Percentiles rank a stretch among this genome's conserved stretches.
These are phyloP conservation scores for Penicillium cosmopolitanum DNA, from an alignment of 495 filamentous ascomycete species.

Conservation along the genomic window DNA sequence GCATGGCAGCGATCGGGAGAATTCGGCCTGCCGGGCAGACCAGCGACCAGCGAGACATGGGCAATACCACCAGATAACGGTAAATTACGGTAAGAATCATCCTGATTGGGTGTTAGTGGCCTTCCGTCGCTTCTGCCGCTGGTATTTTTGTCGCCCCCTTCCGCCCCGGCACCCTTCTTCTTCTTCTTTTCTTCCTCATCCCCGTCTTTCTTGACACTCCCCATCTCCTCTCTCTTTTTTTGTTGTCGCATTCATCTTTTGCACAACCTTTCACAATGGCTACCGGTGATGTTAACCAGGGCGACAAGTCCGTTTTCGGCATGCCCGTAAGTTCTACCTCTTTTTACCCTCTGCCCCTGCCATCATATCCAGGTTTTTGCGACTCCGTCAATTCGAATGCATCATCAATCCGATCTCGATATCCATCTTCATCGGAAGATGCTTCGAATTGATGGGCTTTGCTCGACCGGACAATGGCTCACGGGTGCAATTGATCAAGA, in stretches of 20 bases:
- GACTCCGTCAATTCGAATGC: background rate
- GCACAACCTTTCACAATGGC: conserved; percentile 54
- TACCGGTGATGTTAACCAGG: conserved; percentile 53
- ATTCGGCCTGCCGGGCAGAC: conserved; percentile 37
- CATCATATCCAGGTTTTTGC: background rate
- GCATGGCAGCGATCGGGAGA: conserved; percentile 44
- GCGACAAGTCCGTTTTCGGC: conserved; percentile 83
- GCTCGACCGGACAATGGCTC: background rate
- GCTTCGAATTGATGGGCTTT: background rate
- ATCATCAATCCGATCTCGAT: background rate
- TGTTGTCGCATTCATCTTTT: conserved; percentile 41
- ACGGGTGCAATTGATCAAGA: background rate
- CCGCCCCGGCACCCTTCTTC: conserved; percentile 35
- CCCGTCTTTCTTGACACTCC: conserved; percentile 43
- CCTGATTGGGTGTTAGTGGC: conserved; percentile 42
- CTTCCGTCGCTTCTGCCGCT: conserved; percentile 46
- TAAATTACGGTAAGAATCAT: conserved; percentile 16
- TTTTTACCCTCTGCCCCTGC: conserved; percentile 10
- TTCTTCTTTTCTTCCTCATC: conserved; percentile 42
- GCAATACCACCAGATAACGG: too few relatives aligned
- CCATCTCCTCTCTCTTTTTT: conserved; percentile 50
- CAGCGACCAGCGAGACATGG: conserved; percentile 13
- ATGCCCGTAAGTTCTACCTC: conserved; percentile 63
- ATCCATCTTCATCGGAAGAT: background rate
- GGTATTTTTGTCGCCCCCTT: conserved; percentile 48